Percentiles rank a stretch among this genome's conserved stretches.
Evolutionary conservation across 2,329 filamentous ascomycete species (phyloP).

Genomic region (Pyrenochaeta sp.): DNA sequence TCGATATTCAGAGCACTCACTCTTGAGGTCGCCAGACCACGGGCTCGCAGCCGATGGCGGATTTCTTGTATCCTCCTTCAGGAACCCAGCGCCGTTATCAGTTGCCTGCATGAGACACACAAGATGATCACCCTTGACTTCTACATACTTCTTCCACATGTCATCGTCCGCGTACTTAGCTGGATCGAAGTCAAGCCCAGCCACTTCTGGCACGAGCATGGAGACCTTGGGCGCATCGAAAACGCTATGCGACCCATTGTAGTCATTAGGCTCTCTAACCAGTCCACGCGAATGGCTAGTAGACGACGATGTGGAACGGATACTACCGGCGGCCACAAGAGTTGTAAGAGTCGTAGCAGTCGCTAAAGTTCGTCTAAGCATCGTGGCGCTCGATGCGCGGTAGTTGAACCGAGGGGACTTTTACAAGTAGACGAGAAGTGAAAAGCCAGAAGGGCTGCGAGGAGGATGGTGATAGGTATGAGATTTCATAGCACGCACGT

Average conservation of each 20-base stretch:
- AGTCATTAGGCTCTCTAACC: not conserved
- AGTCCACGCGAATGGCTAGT: not conserved
- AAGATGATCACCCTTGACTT: conserved; percentile 19
- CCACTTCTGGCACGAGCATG: not conserved
- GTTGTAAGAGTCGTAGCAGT: not conserved
- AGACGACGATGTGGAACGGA: not conserved
- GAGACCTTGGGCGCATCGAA: not conserved
- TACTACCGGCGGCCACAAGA: not conserved
- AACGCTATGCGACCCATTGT: not conserved
- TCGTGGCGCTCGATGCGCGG: not conserved
- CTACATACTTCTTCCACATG: conserved; percentile 16
- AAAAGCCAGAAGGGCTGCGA: not conserved
- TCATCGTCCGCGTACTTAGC: conserved; percentile 9
- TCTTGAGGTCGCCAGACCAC: conserved; percentile 25
- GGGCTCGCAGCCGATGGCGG: conserved; percentile 27
- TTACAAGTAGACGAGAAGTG: not conserved
- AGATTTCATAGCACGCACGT: not conserved
- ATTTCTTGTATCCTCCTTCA: conserved; percentile 9
- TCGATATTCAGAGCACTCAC: not conserved
- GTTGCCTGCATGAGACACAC: conserved; percentile 25
- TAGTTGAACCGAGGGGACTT: not conserved
- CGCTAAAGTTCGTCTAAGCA: not conserved
- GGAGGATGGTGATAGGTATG: not conserved
- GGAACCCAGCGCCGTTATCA: conserved; percentile 24
- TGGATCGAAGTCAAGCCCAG: conserved; percentile 11